Evolutionary conservation across 2,329 filamentous ascomycete species (phyloP), one percentile per base, ranked within the genome.

Genomic region (Fusarium veterinarium): DNA sequence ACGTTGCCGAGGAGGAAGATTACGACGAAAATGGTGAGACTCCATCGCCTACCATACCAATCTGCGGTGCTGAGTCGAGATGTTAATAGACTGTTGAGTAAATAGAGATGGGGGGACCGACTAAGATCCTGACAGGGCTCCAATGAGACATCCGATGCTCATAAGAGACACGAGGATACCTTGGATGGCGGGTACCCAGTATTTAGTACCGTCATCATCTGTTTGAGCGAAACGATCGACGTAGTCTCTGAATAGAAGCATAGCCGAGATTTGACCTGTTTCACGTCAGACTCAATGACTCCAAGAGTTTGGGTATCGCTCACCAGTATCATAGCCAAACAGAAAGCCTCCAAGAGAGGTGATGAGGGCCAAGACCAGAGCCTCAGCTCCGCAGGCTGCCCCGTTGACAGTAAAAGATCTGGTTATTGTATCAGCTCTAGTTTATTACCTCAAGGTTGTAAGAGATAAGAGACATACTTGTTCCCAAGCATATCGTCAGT

Each of bases 1-100:
- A 91, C 84, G 73, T 91, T 90, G 70, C 91, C 91, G 61, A 92
- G 78, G 73, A 87, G 86, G 81, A 91, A 92, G 63, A 92, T 79
- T 25, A 87, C 76, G 30, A 87, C 86, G 77, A 83, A 84, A 57
- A 88, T 83, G 19, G 83, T 84, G 76, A 91, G 81, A 72, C 86
- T 87, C 73, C 85, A 84, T 62, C 88, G 85, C 23, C 90, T 86
- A 42, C 90, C 90, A 75, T 86, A 84, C 81, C 84, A 85, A 75
- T 91, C 89, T 38, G 88, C 85, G 3, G 88, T 86, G 75, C 81
- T 82, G 78, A 88, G 20, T 12, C 37, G 35, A 44, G 0, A 31
- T 53, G 71, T 75, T 11, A 75, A 56, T 25, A 19, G 16, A 12
- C n/a, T 90, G 3, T 12, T 5, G 12, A 9, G n/a, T 10, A 20